Evolutionary conservation across 2,329 filamentous ascomycete species (phyloP).

Genomic region (Leptodontidium sp.): DNA sequence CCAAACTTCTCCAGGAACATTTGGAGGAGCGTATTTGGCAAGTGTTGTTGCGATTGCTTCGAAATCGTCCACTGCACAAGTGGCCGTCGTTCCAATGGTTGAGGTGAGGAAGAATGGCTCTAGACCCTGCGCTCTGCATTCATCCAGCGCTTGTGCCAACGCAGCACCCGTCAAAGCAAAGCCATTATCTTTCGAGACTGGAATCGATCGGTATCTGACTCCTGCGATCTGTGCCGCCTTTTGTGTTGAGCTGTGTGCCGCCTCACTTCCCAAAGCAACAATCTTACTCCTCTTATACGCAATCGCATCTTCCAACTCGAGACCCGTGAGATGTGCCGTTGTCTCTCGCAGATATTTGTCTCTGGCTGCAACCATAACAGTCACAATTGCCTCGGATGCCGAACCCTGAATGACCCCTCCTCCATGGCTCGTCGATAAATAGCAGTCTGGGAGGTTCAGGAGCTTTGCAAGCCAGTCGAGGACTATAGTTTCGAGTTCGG

Average conservation of each 20-base stretch:
- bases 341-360: conserved; percentile 77
- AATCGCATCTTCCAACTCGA: conserved; percentile 74
- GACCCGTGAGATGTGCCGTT: conserved; percentile 57
- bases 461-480: conserved; percentile 90
- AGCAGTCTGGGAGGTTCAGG: conserved; percentile 76
- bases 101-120: conserved; percentile 88
- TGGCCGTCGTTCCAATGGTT: conserved; percentile 86
- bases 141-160: conserved; percentile 68
- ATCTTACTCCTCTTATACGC: conserved; percentile 73
- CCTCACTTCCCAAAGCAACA: conserved; percentile 81
- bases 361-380: conserved; percentile 85
- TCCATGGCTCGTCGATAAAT: conserved; percentile 74
- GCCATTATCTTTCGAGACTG: conserved; percentile 66
- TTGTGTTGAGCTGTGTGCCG: conserved; percentile 83
- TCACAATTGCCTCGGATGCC: conserved; percentile 87
- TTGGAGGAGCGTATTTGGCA: conserved; percentile 49
- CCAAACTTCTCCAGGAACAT: conserved; percentile 70
- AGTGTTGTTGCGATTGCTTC: conserved; percentile 47
- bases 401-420: conserved; percentile 96
- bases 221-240: conserved; percentile 90
- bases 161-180: conserved; percentile 74
- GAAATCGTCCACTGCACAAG: conserved; percentile 88
- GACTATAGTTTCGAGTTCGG: conserved; percentile 91
- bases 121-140: conserved; percentile 72
- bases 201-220: conserved; percentile 78